phyloP scores from a whole-genome alignment of 176 grass and related monocot genomes.

The Carex cristatella region DNA sequence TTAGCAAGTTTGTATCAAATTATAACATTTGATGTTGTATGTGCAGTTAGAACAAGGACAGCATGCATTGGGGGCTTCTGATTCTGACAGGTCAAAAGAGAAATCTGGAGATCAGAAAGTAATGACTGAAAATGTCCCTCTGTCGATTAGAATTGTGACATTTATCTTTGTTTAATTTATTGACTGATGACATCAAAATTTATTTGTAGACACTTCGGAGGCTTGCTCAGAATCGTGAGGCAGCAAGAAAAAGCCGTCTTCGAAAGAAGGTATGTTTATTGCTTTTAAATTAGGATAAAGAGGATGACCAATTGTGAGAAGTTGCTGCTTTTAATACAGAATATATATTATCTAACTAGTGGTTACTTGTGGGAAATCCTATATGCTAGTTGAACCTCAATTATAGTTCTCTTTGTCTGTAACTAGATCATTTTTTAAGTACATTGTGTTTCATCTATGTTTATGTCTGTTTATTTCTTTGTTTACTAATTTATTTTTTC shows the following conservation, averaged over 20 bases:
- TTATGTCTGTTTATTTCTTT: background rate
- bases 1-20: background rate
- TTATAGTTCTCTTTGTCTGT: background rate
- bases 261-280: constrained; percentile 57
- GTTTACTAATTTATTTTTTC: constrained; percentile 4
- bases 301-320: background rate
- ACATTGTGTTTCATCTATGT: background rate
- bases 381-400: background rate
- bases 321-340: background rate
- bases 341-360: background rate
- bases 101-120: constrained; percentile 52
- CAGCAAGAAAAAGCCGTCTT: constrained; percentile 87
- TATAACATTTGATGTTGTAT: constrained; percentile 11
- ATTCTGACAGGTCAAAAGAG: constrained; percentile 43
- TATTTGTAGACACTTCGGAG: constrained; percentile 55
- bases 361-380: background rate
- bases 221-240: constrained; percentile 95
- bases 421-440: too few relatives aligned
- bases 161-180: background rate
- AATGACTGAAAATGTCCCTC: background rate
- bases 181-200: background rate
- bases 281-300: background rate
- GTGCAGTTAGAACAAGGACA: constrained; percentile 54
- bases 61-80: constrained; percentile 24
- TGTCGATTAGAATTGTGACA: constrained; percentile 2